Evolutionary conservation across 176 grass and related monocot genomes (phyloP).

Genomic region (Tillandsia leiboldiana): DNA sequence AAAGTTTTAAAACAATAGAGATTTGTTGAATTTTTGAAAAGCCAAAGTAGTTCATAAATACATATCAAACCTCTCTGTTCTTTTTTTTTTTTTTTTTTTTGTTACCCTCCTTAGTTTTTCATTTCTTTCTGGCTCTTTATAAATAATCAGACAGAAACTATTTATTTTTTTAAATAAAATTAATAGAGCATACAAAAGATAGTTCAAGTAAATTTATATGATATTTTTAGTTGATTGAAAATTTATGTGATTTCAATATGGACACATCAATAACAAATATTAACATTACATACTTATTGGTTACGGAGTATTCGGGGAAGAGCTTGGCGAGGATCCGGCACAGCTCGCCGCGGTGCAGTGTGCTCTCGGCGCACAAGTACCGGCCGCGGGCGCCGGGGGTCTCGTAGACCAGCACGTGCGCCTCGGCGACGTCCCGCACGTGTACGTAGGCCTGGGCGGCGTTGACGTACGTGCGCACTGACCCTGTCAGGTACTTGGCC

Average conservation of each 20-base stretch:
- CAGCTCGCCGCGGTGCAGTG: constrained; percentile 59
- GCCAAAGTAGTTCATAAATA: no score
- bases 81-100: no score
- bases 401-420: constrained; percentile 65
- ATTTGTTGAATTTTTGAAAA: no score
- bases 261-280: not conserved
- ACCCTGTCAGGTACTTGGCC: constrained; percentile 61
- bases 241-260: not conserved
- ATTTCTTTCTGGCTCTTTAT: no score
- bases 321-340: constrained; percentile 62
- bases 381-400: constrained; percentile 25
- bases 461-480: constrained; percentile 53
- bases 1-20: no score
- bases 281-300: constrained; percentile 27
- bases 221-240: no score
- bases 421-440: constrained; percentile 63
- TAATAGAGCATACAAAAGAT: no score
- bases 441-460: constrained; percentile 71
- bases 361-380: constrained; percentile 82
- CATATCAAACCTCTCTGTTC: no score
- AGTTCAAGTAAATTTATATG: no score
- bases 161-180: no score
- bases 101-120: no score
- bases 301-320: constrained; percentile 74
- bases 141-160: no score